Evolutionary conservation across 768 basidiomycete genomes (phyloP), one percentile per base, ranked within the genome.

Genomic region (Boletus fagicola): DNA sequence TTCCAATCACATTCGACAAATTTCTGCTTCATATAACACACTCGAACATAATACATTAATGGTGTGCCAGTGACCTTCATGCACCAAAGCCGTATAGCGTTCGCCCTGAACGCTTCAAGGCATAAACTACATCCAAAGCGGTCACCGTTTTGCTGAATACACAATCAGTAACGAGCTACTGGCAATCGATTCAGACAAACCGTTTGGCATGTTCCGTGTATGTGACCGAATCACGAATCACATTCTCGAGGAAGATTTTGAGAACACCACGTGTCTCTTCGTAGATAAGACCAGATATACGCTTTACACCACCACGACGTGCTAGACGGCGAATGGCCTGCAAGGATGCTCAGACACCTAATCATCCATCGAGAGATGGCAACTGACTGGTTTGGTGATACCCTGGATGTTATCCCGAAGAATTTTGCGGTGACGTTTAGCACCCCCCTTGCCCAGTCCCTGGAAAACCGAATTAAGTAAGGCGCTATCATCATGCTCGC

Each of bases 131-230:
- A 69, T 92, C 91, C 65, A 94, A 85, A 3, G 91, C 89, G 16
- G 90, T 92, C 54, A 92, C 90, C 8, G 88, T 90, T 75, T 87
- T 88, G 43, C 67, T 70, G 28, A n/a, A 47, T 39, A 10, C 15
- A 45, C n/a, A 15, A 9, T 69, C 35, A 67, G 49, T 18, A 16
- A 42, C 11, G 35, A 20, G 35, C 24, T 1, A 8, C 28, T 15
- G 4, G 20, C 22, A 45, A 40, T 16, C 28, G 45, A 48, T 7
- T 1, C 10, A 40, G 7, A 59, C 66, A 42, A 40, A 71, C 69
- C 88, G 82, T 76, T 93, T 93, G 57, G 92, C 91, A 79, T 93
- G 92, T 74, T 94, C 91, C 35, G 92, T 92, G 81, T 94, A 93
- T 58, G 91, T 93, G 64, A 93, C 91, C 12, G 88, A 90, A 75